Base-by-base conservation (phyloP, 208 protist species). In the Crithidia acanthocephali region DNA sequence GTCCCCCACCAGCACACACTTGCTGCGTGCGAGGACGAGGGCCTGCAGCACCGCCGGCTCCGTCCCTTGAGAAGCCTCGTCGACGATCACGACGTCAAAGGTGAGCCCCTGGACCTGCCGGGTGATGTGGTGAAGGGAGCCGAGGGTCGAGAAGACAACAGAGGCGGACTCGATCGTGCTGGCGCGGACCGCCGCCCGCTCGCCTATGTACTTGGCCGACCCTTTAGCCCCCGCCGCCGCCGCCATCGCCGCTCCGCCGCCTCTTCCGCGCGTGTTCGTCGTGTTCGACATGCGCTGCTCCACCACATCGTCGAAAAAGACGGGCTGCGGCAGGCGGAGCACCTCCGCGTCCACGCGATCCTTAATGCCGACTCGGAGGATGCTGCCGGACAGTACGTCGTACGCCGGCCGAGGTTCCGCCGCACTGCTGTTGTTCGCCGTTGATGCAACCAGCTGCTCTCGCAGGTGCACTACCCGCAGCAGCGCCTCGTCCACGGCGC, bases 31-130 rank as follows among this genome's bases (percentile, higher is more conserved):
- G 23, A 93, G 71, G 42, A 84, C 71, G 22, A 97, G 68, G 16
- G 91, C 87, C 75, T 88, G 84, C 58, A 98, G 68, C 16, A 91
- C 78, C 45, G 92, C 87, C 30, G 92, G 90, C 72, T 98, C 94
- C 47, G 92, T 91, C 0, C 86, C 87, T 82, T 98, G 96, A 10
- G 93, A 93, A 5, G 90, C 91, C 79, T 98, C 96, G 77, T 98
- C 96, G 44, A 98, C 81, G 30, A 98, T 81, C 30, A 97, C 94
- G 0, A 87, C 71, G 65, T 96, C 92, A 64, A 94, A 96, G 28
- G 66, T 22, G 37, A 84, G 18, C 5, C 76, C 67, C 6, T 58
- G 18, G n/a, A 81, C 72, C 10, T 69, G 15, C 4, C 84, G 79
- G 32, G 81, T 65, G 0, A 94, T 40, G 45, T 91, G 84, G 57